Base-by-base conservation (phyloP, 768 basidiomycete species). In the Trametes elegans region DNA sequence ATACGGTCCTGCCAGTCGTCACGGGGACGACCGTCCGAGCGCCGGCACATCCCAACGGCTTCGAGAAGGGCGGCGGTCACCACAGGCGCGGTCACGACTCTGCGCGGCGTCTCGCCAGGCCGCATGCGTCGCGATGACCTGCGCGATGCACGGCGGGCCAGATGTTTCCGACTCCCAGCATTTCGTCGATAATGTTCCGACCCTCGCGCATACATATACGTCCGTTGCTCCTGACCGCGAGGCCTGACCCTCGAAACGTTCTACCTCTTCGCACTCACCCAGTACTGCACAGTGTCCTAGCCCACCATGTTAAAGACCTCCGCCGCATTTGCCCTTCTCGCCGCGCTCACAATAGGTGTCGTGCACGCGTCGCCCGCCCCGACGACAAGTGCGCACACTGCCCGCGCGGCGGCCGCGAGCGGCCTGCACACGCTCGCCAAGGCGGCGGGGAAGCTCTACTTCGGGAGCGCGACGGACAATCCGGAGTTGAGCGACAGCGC, bases 401-500 rank as follows among this genome's bases (percentile, higher is more conserved):
- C 51, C 4, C 41, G 51, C 9, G 40, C 56, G 57, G 38, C 53
- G 7, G 47, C 55, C 14, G 47, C 42, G 3, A 52, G 49, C 5
- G 61, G 61, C n/a, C 59, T 78, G 8, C 69, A 78, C 64, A 62
- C 59, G 7, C 68, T 71, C 5, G 76, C 78, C 3, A 71, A 66
- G 60, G 64, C 70, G 5, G 68, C 73, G 5, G 73, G 74, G 2
- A 78, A 77, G 64, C 56, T 71, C 8, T 80, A 79, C 68, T 79
- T 79, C 46, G 77, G 79, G 26, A 67, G 74, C 26, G 78, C 78
- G 26, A 78, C 78, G 3, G 77, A 77, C 63, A 78, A 76, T 64
- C 66, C 69, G 1, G 77, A 79, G 64, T 69, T 78, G 11, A 65
- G 64, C 45, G 68, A 76, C 60, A 66, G 49, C 55, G 64, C 62